Base-by-base conservation (phyloP, 352 stramenopile genomes). In the Sclerospora graminicola region DNA sequence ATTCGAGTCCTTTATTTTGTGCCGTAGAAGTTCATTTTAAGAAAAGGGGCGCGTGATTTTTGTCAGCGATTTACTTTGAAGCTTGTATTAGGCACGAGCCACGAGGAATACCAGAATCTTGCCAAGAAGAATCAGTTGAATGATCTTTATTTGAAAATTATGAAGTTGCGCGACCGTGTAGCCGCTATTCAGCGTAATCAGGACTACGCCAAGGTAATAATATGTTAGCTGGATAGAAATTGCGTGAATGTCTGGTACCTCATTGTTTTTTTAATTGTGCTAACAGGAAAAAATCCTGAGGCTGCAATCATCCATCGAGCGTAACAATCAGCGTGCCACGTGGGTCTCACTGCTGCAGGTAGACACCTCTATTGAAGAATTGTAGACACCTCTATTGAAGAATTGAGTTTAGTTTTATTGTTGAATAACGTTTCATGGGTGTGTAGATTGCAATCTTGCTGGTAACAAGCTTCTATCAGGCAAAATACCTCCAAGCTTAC, bases 61-160 rank as follows among this genome's bases (percentile, higher is more conserved):
- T 53, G n/a, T 8, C 36, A 89, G 79, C 71, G 71, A 21, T 86
- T 92, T 27, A 51, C 54, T 27, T 57, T 92, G 27, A 82, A 74
- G 41, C 37, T 93, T 39, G 52, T 53, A 13, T 82, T 93, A 65
- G 78, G 81, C 8, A 57, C 66, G 30, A 89, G 73, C 53, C 66
- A 64, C 24, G 55, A 84, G 34, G 79, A 93, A 48, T 93, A 93
- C 55, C 67, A 77, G 45, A 73, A 89, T 24, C 40, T 91, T 33
- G 78, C 78, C 24, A 88, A 87, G 52, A 89, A 87, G 48, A 76
- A 76, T 29, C 72, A 92, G 49, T 80, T 90, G 66, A 63, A 88
- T 45, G 78, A 79, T 27, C 69, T 93, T 15, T 70, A 92, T 14
- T 31, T 88, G 32, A 66, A 84, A 47, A 78, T 94, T 27, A 42